These are phyloP conservation scores for Vigna reflexopilosa DNA, from an alignment of 306 rosid species.

Conservation along the genomic window DNA sequence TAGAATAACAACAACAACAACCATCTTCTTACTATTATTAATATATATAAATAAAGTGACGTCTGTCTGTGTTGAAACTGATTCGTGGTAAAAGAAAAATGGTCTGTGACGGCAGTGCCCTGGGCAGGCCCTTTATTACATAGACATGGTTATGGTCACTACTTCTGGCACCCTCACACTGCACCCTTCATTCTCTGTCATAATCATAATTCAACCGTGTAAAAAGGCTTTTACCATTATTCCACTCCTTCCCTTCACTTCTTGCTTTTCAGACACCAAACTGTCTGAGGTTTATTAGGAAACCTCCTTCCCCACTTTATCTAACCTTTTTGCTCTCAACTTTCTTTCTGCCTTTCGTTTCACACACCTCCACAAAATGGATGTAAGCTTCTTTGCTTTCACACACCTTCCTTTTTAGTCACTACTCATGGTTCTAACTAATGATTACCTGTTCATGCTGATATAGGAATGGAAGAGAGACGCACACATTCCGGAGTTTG, in stretches of 20 bases:
- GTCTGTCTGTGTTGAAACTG: background rate
- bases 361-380: constrained; percentile 32
- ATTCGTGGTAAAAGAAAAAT: background rate
- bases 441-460: background rate
- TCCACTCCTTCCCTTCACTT: background rate
- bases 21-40: background rate
- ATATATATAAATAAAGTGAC: background rate
- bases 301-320: constrained; percentile 1
- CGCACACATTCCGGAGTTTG: constrained; percentile 78
- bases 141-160: constrained; percentile 1
- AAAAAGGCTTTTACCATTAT: constrained; percentile 8
- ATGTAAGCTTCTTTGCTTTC: constrained; percentile 29
- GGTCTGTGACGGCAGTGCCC: constrained; percentile 12
- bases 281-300: constrained; percentile 1
- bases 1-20: background rate
- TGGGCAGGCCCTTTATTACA: background rate
- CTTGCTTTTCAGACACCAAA: background rate
- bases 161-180: too few species aligned
- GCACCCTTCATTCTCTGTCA: constrained; percentile 15
- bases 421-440: background rate
- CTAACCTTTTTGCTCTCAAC: background rate
- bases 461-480: constrained; percentile 60
- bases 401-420: background rate
- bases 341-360: background rate
- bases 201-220: constrained; percentile 18